Base-by-base conservation (phyloP, 2,329 filamentous ascomycete species). In the Lecanosticta acicola region DNA sequence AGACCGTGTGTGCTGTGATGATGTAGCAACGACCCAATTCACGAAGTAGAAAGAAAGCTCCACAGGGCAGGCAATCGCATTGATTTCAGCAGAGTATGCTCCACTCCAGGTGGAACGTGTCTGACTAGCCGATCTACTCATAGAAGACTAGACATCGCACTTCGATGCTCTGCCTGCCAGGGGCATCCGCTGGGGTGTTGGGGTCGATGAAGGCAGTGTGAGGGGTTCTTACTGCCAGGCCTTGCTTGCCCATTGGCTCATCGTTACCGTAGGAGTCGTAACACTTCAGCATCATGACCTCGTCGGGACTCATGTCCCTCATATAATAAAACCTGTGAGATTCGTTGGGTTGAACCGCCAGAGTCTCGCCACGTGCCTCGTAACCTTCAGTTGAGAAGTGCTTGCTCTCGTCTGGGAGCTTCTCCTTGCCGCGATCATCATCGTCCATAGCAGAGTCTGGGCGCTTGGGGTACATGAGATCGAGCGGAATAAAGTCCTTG, bases 161-260 rank as follows among this genome's bases (percentile, higher is more conserved):
- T 66, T 95, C 89, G 62, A 95, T 94, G 62, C 87, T 94, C 72
- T 94, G 85, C 54, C 89, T 76, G 0, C 78, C 78, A 54, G 81
- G 79, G 3, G 84, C 87, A 38, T 83, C 84, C 16, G 74, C 68
- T 2, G 81, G 77, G 1, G 85, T 87, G 49, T 83, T 71, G 1
- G 85, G 83, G 63, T 95, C 85, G 29, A 75, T 71, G 67, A 95
- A 96, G 0, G 88, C 88, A 8, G 83, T 83, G 68, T 94, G 87
- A 11, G 87, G 81, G 24, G 71, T 72, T 38, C 70, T 57, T 3
- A 72, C 59, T 10, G 70, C 70, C 3, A 71, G 43, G 0, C 70
- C 68, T 32, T 66, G 51, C 43, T 56, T 62, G 1, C 69, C 60
- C 40, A 57, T 54, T 13, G 63, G 61, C 63, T 68, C 64, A 3